phyloP scores from a whole-genome alignment of 1,139 yeast genomes.

The Debaryomyces sp. region DNA sequence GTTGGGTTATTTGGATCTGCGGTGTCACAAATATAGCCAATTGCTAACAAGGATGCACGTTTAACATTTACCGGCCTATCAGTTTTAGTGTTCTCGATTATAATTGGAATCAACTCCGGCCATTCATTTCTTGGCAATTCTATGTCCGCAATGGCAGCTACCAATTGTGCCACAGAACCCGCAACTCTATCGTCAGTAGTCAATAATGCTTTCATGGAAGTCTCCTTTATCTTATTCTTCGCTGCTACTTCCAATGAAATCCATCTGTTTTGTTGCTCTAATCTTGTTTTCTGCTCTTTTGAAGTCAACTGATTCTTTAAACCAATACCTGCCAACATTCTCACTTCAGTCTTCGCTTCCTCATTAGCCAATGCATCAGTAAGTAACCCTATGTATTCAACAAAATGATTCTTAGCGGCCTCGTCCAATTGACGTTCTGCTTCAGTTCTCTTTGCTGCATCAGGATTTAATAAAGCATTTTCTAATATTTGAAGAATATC shows the following conservation, averaged over 20 bases:
- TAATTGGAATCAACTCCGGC: conserved; percentile 81
- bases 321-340: conserved; percentile 90
- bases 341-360: conserved; percentile 71
- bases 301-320: conserved; percentile 87
- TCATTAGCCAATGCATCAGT: conserved; percentile 74
- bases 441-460: conserved; percentile 69
- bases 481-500: conserved; percentile 77
- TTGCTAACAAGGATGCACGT: conserved; percentile 82
- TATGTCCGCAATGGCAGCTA: conserved; percentile 96
- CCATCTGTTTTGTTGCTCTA: conserved; percentile 66
- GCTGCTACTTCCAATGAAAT: conserved; percentile 53
- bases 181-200: conserved; percentile 80
- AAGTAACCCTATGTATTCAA: conserved; percentile 67
- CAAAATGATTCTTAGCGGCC: conserved; percentile 77
- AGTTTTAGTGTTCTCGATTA: conserved; percentile 82
- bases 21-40: conserved; percentile 94
- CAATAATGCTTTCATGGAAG: conserved; percentile 65
- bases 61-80: conserved; percentile 79
- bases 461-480: conserved; percentile 70
- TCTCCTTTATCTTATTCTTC: conserved; percentile 66
- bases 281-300: conserved; percentile 58
- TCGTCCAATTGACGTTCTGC: conserved; percentile 81
- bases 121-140: conserved; percentile 88
- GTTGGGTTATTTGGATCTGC: conserved; percentile 86
- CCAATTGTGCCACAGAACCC: conserved; percentile 87